phyloP scores from a whole-genome alignment of 2,329 filamentous ascomycete genomes.

The Diaporthe citriasiana region DNA sequence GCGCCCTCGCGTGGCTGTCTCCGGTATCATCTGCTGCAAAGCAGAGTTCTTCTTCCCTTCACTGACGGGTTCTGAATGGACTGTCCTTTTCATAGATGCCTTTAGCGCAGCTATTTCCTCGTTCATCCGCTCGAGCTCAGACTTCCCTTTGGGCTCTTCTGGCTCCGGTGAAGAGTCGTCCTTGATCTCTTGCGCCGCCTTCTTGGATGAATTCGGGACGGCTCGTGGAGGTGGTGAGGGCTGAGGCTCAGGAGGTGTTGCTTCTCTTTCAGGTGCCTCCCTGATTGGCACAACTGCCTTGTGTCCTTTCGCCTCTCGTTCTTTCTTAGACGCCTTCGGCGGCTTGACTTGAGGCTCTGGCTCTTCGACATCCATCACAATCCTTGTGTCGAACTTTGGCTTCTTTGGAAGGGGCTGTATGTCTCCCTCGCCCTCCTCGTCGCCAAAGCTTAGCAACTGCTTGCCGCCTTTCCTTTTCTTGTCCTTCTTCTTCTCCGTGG shows the following conservation, averaged over 20 bases:
- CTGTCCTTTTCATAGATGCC: constrained; percentile 82
- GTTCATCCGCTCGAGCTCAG: constrained; percentile 77
- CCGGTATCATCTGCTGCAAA: constrained; percentile 81
- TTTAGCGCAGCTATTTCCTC: constrained; percentile 86
- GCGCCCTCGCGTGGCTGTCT: constrained; percentile 77
- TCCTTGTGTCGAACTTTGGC: constrained; percentile 82
- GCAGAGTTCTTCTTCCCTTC: constrained; percentile 74
- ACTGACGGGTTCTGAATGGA: constrained; percentile 62
- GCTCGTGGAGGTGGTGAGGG: constrained; percentile 24
- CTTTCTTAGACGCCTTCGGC: constrained; percentile 47
- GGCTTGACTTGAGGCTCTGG: constrained; percentile 46
- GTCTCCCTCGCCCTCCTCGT: constrained; percentile 74
- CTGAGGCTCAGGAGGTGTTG: constrained; percentile 31
- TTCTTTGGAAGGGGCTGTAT: constrained; percentile 77
- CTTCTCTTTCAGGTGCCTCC: constrained; percentile 50
- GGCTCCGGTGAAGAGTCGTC: constrained; percentile 56
- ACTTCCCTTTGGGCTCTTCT: constrained; percentile 55
- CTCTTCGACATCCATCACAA: constrained; percentile 71
- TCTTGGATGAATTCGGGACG: constrained; percentile 25
- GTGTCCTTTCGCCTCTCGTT: constrained; percentile 46
- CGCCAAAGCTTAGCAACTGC: constrained; percentile 83
- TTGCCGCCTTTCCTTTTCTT: constrained; percentile 83
- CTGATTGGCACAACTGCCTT: constrained; percentile 43
- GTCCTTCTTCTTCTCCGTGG: constrained; percentile 66
- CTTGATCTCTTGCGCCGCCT: constrained; percentile 40